These are phyloP conservation scores for Thamnidium elegans DNA, from an alignment of 192 early-diverging fungal genomes.

Conservation along the genomic window DNA sequence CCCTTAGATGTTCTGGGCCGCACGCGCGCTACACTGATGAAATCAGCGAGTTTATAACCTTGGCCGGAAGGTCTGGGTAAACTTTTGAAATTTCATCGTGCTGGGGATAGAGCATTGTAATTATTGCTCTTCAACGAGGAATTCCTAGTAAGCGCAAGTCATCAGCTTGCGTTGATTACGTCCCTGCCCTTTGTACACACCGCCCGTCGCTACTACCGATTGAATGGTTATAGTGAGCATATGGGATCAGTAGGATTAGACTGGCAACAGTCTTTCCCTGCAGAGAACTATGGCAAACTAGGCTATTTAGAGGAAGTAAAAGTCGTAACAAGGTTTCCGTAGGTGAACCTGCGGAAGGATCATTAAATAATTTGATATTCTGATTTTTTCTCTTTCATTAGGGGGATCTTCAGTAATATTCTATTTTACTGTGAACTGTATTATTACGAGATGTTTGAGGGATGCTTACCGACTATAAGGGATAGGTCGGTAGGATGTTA, in stretches of 20 bases:
- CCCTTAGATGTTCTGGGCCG: slow-evolving; percentile 83
- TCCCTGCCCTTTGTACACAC: slow-evolving; percentile 81
- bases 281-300: slow-evolving; percentile 75
- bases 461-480: neutral
- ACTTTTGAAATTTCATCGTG: slow-evolving; percentile 75
- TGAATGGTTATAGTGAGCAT: slow-evolving; percentile 80
- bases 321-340: slow-evolving; percentile 81
- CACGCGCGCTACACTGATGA: slow-evolving; percentile 81
- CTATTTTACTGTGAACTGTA: slow-evolving; percentile 7
- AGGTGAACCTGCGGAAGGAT: slow-evolving; percentile 74
- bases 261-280: slow-evolving; percentile 45
- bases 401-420: neutral
- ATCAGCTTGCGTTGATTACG: slow-evolving; percentile 79
- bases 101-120: slow-evolving; percentile 79
- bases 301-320: slow-evolving; percentile 88
- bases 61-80: slow-evolving; percentile 66
- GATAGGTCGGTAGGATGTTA: too few relatives aligned
- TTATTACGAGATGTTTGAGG: neutral
- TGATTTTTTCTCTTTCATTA: neutral
- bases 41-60: slow-evolving; percentile 63
- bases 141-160: slow-evolving; percentile 80
- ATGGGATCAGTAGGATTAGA: slow-evolving; percentile 54
- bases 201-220: slow-evolving; percentile 79
- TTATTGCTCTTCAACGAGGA: slow-evolving; percentile 79
- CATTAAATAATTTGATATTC: slow-evolving; percentile 40